Evolutionary conservation across 2,329 filamentous ascomycete genomes (phyloP), one percentile per base, ranked within the genome.

Genomic region (Calonectria henricotiae): DNA sequence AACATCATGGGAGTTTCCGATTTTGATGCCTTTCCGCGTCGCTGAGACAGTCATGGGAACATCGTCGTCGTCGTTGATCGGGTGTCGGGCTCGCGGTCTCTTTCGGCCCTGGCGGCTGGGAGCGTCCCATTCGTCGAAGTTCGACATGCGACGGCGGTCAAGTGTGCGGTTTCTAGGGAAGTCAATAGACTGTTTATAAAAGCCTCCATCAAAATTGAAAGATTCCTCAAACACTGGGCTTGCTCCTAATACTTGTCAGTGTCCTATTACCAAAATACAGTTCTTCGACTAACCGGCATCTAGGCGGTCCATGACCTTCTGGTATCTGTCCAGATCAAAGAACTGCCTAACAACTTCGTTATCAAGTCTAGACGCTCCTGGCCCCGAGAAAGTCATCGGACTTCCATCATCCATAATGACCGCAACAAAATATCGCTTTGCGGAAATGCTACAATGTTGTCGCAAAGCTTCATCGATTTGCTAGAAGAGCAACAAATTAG

Each of bases 1-100:
- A 1, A 93, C 84, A 1, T 86, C 86, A 2, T 86, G 80, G 1
- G 84, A 79, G 69, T 92, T 86, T 23, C 87, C 85, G 54, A 93
- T 87, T 46, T 81, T 83, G 49, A 92, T 84, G 1, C 82, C 79
- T 43, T 72, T 76, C 54, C 80, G 84, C 64, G 83, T 86, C 0
- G 83, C 78, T 2, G 83, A 78, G 2, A 84, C 76, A 3, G 83
- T 79, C 65, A 83, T 81, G 3, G 83, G 80, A 2, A 80, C 75
- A 15, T 85, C 84, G 11, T 85, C 84, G 11, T 86, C 85, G 5
- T 81, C 80, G 32, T 84, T 82, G 12, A 76, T 67, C 3, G 79
- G 74, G 32, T 84, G 84, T n/a, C 85, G 83, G 37, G 78, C 77
- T 62, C 79, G 73, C 9, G 74, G 77, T 73, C 79, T 73, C 71